A percentile compares a stretch with the other conserved stretches of the same genome.
phyloP scores from a whole-genome alignment of 1,284 basidiomycete species.

The Leucocoprinus gongylophorus region DNA sequence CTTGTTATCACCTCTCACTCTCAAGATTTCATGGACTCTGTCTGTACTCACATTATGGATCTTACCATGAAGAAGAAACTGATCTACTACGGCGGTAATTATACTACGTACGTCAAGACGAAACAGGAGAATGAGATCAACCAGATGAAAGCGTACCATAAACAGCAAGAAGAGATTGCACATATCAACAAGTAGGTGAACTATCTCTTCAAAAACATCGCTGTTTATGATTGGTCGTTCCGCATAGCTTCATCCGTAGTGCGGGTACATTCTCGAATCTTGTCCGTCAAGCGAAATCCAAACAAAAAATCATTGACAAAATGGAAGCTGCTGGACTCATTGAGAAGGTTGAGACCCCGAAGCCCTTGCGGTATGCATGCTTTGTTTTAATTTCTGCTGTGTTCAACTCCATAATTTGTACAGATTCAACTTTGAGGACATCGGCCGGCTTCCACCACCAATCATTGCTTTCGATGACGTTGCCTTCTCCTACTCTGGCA shows the following conservation, averaged over 20 bases:
- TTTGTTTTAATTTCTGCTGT: not conserved
- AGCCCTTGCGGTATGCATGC: slow-evolving; percentile 49
- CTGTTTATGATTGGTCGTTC: slow-evolving; percentile 2
- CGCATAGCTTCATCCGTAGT: slow-evolving; percentile 83
- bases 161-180: slow-evolving; percentile 97
- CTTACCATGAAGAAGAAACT: slow-evolving; percentile 85
- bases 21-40: slow-evolving; percentile 96
- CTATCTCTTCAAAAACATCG: not conserved
- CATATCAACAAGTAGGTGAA: slow-evolving; percentile 89
- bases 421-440: slow-evolving; percentile 93
- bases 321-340: slow-evolving; percentile 99
- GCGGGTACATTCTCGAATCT: slow-evolving; percentile 99
- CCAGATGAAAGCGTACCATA: slow-evolving; percentile 98
- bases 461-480: slow-evolving; percentile 96
- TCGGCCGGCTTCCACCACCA: slow-evolving; percentile 90
- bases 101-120: slow-evolving; percentile 93
- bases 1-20: slow-evolving; percentile 96
- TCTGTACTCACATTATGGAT: slow-evolving; percentile 98
- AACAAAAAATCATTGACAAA: slow-evolving; percentile 99
- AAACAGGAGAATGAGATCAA: slow-evolving; percentile 97
- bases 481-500: slow-evolving; percentile 92
- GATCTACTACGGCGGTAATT: slow-evolving; percentile 95
- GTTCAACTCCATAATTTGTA: not conserved
- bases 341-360: slow-evolving; percentile 77
- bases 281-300: slow-evolving; percentile 98